Evolutionary conservation across 2,329 filamentous ascomycete species (phyloP).

Genomic region (Alternaria metachromatica): DNA sequence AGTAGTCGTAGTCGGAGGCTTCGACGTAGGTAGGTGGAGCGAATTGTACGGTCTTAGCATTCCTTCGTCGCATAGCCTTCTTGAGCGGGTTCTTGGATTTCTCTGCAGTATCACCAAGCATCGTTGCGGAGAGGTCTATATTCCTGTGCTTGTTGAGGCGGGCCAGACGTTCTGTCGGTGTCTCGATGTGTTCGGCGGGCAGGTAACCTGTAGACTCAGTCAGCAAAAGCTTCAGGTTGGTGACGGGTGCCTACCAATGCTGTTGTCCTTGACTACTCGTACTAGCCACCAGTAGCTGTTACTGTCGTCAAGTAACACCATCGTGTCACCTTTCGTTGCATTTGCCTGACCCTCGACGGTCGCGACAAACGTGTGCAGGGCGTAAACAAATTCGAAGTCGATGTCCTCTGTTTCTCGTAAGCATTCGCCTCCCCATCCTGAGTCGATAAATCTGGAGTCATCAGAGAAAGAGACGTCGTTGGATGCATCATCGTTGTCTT

Average conservation of each 20-base stretch:
- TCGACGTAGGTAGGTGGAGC: slow-evolving; percentile 85
- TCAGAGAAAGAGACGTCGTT: slow-evolving; percentile 63
- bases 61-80: slow-evolving; percentile 80
- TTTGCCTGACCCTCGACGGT: slow-evolving; percentile 98
- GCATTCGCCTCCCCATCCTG: slow-evolving; percentile 78
- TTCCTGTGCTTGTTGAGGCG: slow-evolving; percentile 97
- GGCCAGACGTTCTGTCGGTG: slow-evolving; percentile 90
- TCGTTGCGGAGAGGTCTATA: slow-evolving; percentile 80
- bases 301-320: slow-evolving; percentile 97
- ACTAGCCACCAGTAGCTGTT: slow-evolving; percentile 99
- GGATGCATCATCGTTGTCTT: slow-evolving; percentile 63
- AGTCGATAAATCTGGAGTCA: slow-evolving; percentile 71
- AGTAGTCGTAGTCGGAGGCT: slow-evolving; percentile 86
- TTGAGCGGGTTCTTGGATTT: slow-evolving; percentile 85
- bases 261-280: slow-evolving; percentile 94
- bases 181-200: slow-evolving; percentile 97
- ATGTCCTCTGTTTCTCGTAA: slow-evolving; percentile 97
- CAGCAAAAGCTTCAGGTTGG: background rate
- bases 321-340: slow-evolving; percentile 96
- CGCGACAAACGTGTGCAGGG: slow-evolving; percentile 94
- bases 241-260: slow-evolving; percentile 68
- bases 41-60: slow-evolving; percentile 87
- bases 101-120: slow-evolving; percentile 75
- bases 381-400: slow-evolving; percentile 99
- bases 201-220: slow-evolving; percentile 76